A percentile compares a stretch with the other conserved stretches of the same genome.
Conservation (phyloP, 192 early-diverging fungal genomes). For the Geranomyces michiganensis region DNA sequence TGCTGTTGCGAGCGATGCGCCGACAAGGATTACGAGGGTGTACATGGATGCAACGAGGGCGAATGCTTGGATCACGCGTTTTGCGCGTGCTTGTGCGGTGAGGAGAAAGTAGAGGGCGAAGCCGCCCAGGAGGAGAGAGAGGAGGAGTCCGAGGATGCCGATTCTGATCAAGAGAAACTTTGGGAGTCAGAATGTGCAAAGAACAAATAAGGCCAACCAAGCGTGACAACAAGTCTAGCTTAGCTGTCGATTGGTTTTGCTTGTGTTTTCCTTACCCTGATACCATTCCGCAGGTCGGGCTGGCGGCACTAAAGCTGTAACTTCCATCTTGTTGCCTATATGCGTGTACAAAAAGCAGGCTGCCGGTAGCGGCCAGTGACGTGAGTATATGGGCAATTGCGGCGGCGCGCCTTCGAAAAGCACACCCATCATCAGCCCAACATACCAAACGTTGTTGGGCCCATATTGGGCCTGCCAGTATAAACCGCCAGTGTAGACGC, state of each 20-base stretch:
- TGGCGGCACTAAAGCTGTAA: conserved; percentile 6
- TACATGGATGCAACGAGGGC: conserved; percentile 26
- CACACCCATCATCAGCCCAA: no score
- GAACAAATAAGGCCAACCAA: neutral
- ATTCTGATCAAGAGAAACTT: conserved; percentile 21
- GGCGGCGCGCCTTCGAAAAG: no score
- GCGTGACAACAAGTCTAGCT: neutral
- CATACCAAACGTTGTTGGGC: conserved; percentile 10
- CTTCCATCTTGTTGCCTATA: neutral
- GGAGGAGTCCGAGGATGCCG: conserved; percentile 27
- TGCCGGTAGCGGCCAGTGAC: no score
- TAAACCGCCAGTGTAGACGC: conserved; percentile 22
- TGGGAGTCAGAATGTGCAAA: neutral
- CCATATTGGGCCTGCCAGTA: conserved; percentile 23
- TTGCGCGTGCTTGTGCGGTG: conserved; percentile 15
- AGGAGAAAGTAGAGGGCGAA: conserved; percentile 1
- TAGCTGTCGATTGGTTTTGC: no score
- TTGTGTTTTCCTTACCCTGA: conserved; percentile 9
- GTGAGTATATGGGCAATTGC: no score
- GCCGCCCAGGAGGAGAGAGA: conserved; percentile 14
- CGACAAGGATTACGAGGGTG: conserved; percentile 25
- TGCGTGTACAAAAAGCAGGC: conserved; percentile 12
- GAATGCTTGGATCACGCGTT: conserved; percentile 28
- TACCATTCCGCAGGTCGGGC: conserved; percentile 15
- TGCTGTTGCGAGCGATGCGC: conserved; percentile 19